Base-by-base conservation (phyloP, 139 green algal genomes). In the Asterochloris erici region DNA sequence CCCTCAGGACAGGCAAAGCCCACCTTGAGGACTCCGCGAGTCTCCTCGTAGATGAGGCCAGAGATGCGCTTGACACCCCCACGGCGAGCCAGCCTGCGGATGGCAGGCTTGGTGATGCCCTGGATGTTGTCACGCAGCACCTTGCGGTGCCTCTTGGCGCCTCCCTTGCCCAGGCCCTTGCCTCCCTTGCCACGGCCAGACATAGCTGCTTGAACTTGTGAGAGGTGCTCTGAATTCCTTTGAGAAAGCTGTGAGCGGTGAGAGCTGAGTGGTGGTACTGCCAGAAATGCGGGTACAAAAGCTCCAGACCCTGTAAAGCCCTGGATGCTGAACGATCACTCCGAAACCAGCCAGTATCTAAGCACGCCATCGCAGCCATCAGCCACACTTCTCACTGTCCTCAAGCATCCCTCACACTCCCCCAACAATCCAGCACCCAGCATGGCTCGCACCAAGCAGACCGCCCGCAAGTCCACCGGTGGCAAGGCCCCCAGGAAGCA, bases 361-460 rank as follows among this genome's bases (percentile, higher is more conserved):
- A n/a, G n/a, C n/a, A n/a, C n/a, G n/a, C n/a, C n/a, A n/a, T n/a
- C n/a, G n/a, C n/a, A n/a, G n/a, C n/a, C n/a, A n/a, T n/a, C n/a
- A n/a, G n/a, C n/a, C n/a, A n/a, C n/a, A n/a, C n/a, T n/a, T n/a
- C n/a, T n/a, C n/a, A n/a, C n/a, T n/a, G n/a, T n/a, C n/a, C n/a
- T n/a, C n/a, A n/a, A n/a, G n/a, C n/a, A n/a, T n/a, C n/a, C n/a
- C n/a, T n/a, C n/a, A n/a, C n/a, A n/a, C n/a, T n/a, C n/a, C n/a
- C 38, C 6, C 38, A 54, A 54, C 38, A 10, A 2, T 14, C 66
- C 2, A 71, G 21, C 66, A 21, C 21, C 66, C 66, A 23, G 13
- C 12, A 89, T 99, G 96, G 96, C 96, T 82, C 96, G 96, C 88
- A 99, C 96, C 82, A 99, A 99, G 94, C 96, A 99, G 92, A 97